A percentile compares a stretch with the other conserved stretches of the same genome.
Conservation (phyloP, 805 yeast genomes). For the Vanderwaltozyma yarrowii region DNA sequence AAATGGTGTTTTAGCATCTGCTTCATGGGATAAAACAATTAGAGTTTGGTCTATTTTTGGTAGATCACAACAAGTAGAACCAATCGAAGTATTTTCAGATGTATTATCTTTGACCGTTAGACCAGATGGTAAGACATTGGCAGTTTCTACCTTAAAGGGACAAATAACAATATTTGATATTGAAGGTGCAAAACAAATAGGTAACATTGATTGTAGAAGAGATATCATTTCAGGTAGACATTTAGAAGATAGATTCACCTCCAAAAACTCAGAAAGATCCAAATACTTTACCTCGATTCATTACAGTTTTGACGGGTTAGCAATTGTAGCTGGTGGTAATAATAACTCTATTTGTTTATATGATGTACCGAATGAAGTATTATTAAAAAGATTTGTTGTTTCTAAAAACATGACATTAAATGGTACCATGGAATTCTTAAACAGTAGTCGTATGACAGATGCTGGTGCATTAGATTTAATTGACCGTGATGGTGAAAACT, state of each 20-base stretch:
- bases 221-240: slow-evolving; percentile 86
- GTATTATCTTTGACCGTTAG: slow-evolving; percentile 74
- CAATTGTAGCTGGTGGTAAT: slow-evolving; percentile 87
- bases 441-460: slow-evolving; percentile 76
- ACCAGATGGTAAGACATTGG: slow-evolving; percentile 88
- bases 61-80: slow-evolving; percentile 80
- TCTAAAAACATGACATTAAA: slow-evolving; percentile 85
- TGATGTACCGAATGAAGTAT: slow-evolving; percentile 80
- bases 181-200: slow-evolving; percentile 68
- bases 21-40: slow-evolving; percentile 94
- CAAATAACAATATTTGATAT: slow-evolving; percentile 76
- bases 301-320: slow-evolving; percentile 83
- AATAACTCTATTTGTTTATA: slow-evolving; percentile 85
- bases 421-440: slow-evolving; percentile 73
- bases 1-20: slow-evolving; percentile 68
- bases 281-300: slow-evolving; percentile 71
- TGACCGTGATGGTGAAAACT: slow-evolving; percentile 77
- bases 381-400: slow-evolving; percentile 70
- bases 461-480: slow-evolving; percentile 77
- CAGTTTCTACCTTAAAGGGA: slow-evolving; percentile 84
- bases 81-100: slow-evolving; percentile 75
- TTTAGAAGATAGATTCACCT: slow-evolving; percentile 67
- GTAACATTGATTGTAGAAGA: slow-evolving; percentile 72
- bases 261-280: slow-evolving; percentile 73
- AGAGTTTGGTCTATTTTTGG: slow-evolving; percentile 90